phyloP scores from a whole-genome alignment of 129 eudicot species.

The Escallonia herrerae region DNA sequence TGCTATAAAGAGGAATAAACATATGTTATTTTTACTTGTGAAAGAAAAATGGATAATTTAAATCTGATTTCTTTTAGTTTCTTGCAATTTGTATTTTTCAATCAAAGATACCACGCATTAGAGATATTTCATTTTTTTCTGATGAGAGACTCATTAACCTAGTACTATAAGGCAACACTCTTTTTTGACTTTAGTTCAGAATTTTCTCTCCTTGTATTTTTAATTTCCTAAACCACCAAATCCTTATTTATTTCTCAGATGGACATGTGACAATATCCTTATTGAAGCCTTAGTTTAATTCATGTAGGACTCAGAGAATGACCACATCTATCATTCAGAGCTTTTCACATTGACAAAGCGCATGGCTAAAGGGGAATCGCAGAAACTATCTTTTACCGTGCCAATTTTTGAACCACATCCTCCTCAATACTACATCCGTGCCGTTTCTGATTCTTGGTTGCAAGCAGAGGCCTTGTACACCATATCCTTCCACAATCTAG shows the following conservation, averaged over 20 bases:
- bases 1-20: too few species aligned
- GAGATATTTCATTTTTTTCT: neutral
- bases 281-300: slow-evolving; percentile 7
- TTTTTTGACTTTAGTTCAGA: neutral
- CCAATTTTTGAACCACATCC: slow-evolving; percentile 99
- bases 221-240: neutral
- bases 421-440: slow-evolving; percentile 93
- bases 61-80: neutral
- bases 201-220: neutral
- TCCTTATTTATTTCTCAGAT: neutral
- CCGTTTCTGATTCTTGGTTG: slow-evolving; percentile 95
- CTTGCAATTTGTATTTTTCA: neutral
- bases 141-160: neutral
- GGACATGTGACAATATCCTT: neutral
- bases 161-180: neutral
- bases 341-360: slow-evolving; percentile 79
- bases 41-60: too few species aligned
- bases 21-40: too few species aligned
- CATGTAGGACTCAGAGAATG: slow-evolving; percentile 90
- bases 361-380: slow-evolving; percentile 88
- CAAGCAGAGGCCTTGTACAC: slow-evolving; percentile 87
- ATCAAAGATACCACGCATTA: neutral
- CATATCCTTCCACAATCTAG: slow-evolving; percentile 79
- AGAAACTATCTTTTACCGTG: slow-evolving; percentile 88
- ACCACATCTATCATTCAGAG: slow-evolving; percentile 96